Percentiles rank a stretch among this genome's conserved stretches.
phyloP scores from a whole-genome alignment of 2,329 filamentous ascomycete genomes.

The Epichloe uncinata region DNA sequence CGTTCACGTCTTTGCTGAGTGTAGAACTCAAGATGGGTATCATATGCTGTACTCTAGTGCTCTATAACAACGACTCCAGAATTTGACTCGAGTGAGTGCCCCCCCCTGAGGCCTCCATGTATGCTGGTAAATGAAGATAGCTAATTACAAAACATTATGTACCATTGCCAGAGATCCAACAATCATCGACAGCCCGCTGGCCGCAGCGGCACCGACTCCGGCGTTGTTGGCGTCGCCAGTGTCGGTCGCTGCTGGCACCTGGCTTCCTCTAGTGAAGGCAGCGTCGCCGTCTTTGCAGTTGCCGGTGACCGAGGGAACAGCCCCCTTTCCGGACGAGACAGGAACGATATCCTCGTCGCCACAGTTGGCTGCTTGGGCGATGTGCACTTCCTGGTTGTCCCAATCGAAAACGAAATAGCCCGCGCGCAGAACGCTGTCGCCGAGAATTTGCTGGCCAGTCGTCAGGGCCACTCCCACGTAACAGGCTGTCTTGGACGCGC shows the following conservation, averaged over 20 bases:
- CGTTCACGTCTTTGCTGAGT: too few species aligned
- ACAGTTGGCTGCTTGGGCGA: slow-evolving; percentile 28
- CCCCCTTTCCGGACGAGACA: slow-evolving; percentile 18
- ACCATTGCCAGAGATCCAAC: slow-evolving; percentile 1
- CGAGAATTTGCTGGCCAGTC: slow-evolving; percentile 29
- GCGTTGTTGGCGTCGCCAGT: slow-evolving; percentile 6
- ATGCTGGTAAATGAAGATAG: neutral
- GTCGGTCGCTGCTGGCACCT: slow-evolving; percentile 3
- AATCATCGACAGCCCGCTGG: neutral
- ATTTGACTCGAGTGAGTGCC: too few species aligned
- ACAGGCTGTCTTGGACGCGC: slow-evolving; percentile 21
- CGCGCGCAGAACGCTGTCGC: slow-evolving; percentile 28
- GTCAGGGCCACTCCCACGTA: slow-evolving; percentile 27
- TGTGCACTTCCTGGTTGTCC: slow-evolving; percentile 28
- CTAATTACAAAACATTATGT: slow-evolving; percentile 3
- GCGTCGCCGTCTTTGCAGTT: slow-evolving; percentile 21
- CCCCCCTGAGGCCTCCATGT: too few species aligned
- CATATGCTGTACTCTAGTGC: too few species aligned
- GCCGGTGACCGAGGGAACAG: slow-evolving; percentile 21
- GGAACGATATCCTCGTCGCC: slow-evolving; percentile 25
- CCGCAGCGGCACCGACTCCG: neutral
- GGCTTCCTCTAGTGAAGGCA: neutral
- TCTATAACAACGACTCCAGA: too few species aligned
- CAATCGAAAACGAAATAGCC: slow-evolving; percentile 34
- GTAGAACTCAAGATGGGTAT: too few species aligned